Evolutionary conservation across 805 yeast genomes (phyloP).

Genomic region (Kodamaea leandrae): DNA sequence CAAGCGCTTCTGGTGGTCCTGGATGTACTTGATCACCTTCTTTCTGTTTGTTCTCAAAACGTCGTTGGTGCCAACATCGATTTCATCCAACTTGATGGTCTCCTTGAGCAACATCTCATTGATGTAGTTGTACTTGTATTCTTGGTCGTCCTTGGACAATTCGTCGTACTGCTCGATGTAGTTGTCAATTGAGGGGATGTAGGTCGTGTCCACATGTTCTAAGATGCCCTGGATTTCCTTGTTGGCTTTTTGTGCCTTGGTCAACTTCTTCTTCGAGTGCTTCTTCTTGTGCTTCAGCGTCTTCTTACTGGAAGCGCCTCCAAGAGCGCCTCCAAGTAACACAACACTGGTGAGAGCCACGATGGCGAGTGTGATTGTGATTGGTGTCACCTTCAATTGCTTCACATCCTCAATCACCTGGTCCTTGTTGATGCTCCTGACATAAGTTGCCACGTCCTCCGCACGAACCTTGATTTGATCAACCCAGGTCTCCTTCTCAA

Average conservation of each 20-base stretch:
- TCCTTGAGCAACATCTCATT: conserved; percentile 69
- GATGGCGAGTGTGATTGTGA: conserved; percentile 32
- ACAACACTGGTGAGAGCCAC: conserved; percentile 30
- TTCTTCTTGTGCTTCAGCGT: conserved; percentile 12
- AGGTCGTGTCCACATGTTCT: conserved; percentile 38
- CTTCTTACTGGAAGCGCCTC: conserved; percentile 3
- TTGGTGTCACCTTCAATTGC: conserved; percentile 29
- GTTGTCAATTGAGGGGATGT: conserved; percentile 39
- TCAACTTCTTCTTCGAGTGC: conserved; percentile 34
- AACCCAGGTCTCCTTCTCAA: conserved; percentile 15
- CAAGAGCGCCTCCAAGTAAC: conserved; percentile 14
- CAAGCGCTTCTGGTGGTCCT: conserved; percentile 53
- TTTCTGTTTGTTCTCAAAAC: conserved; percentile 57
- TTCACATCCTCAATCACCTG: conserved; percentile 31
- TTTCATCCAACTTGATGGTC: conserved; percentile 62
- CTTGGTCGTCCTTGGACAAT: conserved; percentile 30
- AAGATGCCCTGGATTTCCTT: conserved; percentile 36
- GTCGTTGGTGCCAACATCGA: conserved; percentile 52
- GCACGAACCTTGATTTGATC: conserved; percentile 28
- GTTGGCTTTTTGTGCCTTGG: conserved; percentile 42
- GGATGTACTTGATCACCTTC: conserved; percentile 57
- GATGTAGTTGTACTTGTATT: conserved; percentile 54
- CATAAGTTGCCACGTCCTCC: conserved; percentile 12
- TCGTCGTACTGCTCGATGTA: conserved; percentile 27
- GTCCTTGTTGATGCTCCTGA: conserved; percentile 15